phyloP scores from a whole-genome alignment of 2,329 filamentous ascomycete genomes.

The Stagonosporopsis cucurbitacearum region DNA sequence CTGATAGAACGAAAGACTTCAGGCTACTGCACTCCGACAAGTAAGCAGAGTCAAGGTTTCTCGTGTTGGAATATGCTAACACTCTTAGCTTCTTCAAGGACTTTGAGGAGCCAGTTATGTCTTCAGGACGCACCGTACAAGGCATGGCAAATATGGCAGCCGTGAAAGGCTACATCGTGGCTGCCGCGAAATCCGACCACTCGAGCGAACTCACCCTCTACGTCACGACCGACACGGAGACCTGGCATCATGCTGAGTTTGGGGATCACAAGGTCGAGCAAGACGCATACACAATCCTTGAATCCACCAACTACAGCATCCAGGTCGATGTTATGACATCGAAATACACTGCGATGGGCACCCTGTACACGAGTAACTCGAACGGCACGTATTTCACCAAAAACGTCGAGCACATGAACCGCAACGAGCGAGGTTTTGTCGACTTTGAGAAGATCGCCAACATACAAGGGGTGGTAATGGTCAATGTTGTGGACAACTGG shows the following conservation, averaged over 20 bases:
- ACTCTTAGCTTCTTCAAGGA: slow-evolving; percentile 68
- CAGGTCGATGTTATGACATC: slow-evolving; percentile 90
- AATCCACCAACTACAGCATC: slow-evolving; percentile 97
- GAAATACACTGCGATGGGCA: slow-evolving; percentile 74
- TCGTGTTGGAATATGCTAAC: slow-evolving; percentile 23
- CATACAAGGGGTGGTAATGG: slow-evolving; percentile 89
- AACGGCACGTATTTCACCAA: slow-evolving; percentile 95
- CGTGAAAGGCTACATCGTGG: slow-evolving; percentile 86
- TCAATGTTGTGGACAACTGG: slow-evolving; percentile 89
- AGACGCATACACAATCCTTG: slow-evolving; percentile 87
- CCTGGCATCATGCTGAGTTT: slow-evolving; percentile 93
- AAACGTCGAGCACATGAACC: slow-evolving; percentile 92
- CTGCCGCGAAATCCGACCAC: slow-evolving; percentile 77
- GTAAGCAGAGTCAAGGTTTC: slow-evolving; percentile 23
- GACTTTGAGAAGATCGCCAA: slow-evolving; percentile 94
- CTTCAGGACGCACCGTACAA: slow-evolving; percentile 73
- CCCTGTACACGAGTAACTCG: slow-evolving; percentile 93
- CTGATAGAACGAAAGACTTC: slow-evolving; percentile 74
- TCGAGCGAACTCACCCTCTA: slow-evolving; percentile 93
- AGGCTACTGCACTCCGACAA: slow-evolving; percentile 81
- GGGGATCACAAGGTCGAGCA: slow-evolving; percentile 83
- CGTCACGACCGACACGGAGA: slow-evolving; percentile 80
- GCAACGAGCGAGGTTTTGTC: slow-evolving; percentile 75
- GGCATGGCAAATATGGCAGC: slow-evolving; percentile 82
- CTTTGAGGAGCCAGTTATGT: slow-evolving; percentile 75